These are phyloP conservation scores for Apiospora sp. DNA, from an alignment of 2,329 filamentous ascomycete genomes.

Conservation along the genomic window DNA sequence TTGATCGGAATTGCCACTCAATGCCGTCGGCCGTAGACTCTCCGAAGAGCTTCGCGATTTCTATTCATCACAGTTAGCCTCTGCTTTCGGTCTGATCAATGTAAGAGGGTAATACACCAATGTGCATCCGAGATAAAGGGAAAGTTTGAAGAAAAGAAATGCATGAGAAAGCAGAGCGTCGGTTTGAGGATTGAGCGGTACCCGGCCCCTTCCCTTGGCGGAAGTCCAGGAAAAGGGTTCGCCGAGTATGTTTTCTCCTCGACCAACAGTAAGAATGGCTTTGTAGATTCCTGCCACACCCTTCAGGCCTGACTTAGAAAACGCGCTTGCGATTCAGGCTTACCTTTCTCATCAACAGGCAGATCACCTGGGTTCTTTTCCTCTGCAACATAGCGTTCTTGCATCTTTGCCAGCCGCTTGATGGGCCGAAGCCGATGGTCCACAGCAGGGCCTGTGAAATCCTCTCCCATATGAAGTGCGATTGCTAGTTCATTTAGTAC, in stretches of 20 bases:
- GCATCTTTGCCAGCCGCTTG: slow-evolving; percentile 48
- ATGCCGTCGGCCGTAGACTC: slow-evolving; percentile 65
- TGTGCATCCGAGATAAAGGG: background rate
- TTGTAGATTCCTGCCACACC: slow-evolving; percentile 17
- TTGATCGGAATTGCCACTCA: slow-evolving; percentile 66
- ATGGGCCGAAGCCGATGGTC: slow-evolving; percentile 50
- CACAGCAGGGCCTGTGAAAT: slow-evolving; percentile 43
- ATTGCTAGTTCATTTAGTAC: slow-evolving; percentile 26
- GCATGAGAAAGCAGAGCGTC: background rate
- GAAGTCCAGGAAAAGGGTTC: background rate
- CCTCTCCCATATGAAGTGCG: slow-evolving; percentile 39
- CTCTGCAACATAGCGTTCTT: slow-evolving; percentile 39
- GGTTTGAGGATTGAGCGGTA: background rate
- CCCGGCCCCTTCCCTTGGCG: background rate
- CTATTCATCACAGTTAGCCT: slow-evolving; percentile 43
- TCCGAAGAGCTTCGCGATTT: slow-evolving; percentile 67
- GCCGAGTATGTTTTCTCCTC: background rate
- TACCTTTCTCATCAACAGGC: slow-evolving; percentile 48
- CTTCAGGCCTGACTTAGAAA: slow-evolving; percentile 26
- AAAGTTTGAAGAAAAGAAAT: background rate
- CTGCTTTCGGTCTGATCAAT: no score
- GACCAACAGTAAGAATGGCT: background rate
- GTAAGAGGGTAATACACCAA: background rate
- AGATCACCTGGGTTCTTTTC: slow-evolving; percentile 46
- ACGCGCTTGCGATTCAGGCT: slow-evolving; percentile 1